Percentiles rank a stretch among this genome's conserved stretches.
phyloP scores from a whole-genome alignment of 169 alveolate species.

The Ichthyophthirius multifiliis region DNA sequence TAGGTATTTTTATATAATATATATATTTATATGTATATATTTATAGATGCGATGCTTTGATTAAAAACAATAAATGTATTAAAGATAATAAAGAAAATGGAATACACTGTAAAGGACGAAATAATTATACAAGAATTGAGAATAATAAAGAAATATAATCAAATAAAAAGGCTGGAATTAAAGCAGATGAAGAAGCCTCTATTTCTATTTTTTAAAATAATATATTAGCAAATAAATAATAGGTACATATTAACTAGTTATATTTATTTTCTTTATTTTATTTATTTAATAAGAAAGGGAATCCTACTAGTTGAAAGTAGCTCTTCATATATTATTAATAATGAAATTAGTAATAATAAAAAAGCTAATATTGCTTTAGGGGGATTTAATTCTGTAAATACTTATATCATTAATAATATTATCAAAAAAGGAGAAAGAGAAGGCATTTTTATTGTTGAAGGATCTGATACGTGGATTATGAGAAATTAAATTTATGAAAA shows the following conservation, averaged over 20 bases:
- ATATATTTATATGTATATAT: not conserved
- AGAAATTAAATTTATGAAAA: constrained; percentile 74
- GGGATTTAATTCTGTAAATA: constrained; percentile 70
- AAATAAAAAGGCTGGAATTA: constrained; percentile 78
- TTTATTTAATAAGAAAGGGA: no score
- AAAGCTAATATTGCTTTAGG: constrained; percentile 87
- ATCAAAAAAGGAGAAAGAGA: constrained; percentile 77
- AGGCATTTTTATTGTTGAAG: constrained; percentile 77
- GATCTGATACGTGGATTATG: constrained; percentile 66
- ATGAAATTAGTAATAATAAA: constrained; percentile 71
- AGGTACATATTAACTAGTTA: not conserved
- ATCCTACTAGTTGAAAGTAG: constrained; percentile 75
- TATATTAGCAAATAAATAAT: constrained; percentile 57
- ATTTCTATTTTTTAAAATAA: constrained; percentile 59
- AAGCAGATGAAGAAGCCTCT: constrained; percentile 64
- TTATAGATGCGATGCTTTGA: constrained; percentile 56
- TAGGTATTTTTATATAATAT: not conserved
- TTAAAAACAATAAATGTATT: constrained; percentile 44
- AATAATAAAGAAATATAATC: constrained; percentile 51
- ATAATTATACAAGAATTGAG: constrained; percentile 63
- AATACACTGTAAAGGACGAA: constrained; percentile 57
- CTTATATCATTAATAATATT: constrained; percentile 63
- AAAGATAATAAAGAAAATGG: constrained; percentile 65
- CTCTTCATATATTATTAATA: constrained; percentile 67
- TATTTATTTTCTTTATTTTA: not conserved